phyloP scores from a whole-genome alignment of 768 basidiomycete genomes.

The Termitomyces eurrhizus region DNA sequence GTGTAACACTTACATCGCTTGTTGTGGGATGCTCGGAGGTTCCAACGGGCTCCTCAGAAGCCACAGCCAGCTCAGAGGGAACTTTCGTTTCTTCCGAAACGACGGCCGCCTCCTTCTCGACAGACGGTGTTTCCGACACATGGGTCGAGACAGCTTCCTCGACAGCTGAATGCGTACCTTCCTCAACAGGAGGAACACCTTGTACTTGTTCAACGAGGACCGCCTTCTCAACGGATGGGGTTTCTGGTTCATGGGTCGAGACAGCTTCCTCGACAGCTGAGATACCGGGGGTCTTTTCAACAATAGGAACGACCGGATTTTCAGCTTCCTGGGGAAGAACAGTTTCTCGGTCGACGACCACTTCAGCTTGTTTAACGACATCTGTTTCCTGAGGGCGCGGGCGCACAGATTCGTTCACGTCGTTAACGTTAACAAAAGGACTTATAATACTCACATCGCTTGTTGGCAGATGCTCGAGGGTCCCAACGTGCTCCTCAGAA shows the following conservation, averaged over 20 bases:
- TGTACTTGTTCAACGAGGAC: not conserved
- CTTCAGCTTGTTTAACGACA: not conserved
- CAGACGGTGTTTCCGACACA: too few species aligned
- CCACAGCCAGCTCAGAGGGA: not conserved
- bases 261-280: not conserved
- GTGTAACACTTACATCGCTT: not conserved
- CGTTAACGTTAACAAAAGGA: not conserved
- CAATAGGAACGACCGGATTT: not conserved
- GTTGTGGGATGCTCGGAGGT: not conserved
- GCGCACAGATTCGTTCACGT: not conserved
- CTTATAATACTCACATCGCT: not conserved
- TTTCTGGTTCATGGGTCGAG: not conserved
- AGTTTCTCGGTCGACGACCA: not conserved
- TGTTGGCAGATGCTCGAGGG: not conserved
- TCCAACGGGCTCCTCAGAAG: not conserved
- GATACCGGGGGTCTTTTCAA: not conserved
- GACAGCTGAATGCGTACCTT: not conserved
- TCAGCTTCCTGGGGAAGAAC: not conserved
- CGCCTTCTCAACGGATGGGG: not conserved
- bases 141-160: not conserved
- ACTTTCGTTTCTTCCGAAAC: not conserved
- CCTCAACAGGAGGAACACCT: too few species aligned
- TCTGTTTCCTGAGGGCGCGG: not conserved
- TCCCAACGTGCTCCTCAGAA: not conserved
- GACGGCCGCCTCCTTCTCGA: not conserved